Evolutionary conservation across 2,329 filamentous ascomycete species (phyloP).

Genomic region (Colletotrichum tabaci): DNA sequence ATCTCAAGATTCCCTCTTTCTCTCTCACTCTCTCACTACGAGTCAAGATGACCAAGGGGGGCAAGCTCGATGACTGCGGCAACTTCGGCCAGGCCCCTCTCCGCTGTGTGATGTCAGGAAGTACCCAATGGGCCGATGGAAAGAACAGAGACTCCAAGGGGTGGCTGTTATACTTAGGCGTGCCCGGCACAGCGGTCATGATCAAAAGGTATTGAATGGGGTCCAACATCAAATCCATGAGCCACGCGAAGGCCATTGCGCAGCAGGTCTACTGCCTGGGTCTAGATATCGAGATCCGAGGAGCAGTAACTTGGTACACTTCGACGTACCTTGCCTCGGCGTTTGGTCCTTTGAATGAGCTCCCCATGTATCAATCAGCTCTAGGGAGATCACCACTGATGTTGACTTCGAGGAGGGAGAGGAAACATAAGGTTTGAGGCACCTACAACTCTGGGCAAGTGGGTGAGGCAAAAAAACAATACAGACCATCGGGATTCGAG

Average conservation of each 20-base stretch:
- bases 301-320: not conserved
- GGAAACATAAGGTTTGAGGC: not conserved
- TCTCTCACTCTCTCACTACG: too few species aligned
- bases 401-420: not conserved
- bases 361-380: not conserved
- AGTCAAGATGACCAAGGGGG: slow-evolving; percentile 52
- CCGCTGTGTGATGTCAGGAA: slow-evolving; percentile 44
- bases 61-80: slow-evolving; percentile 49
- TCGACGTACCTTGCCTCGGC: not conserved
- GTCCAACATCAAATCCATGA: not conserved
- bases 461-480: not conserved
- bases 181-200: not conserved
- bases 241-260: not conserved
- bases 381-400: not conserved
- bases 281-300: not conserved
- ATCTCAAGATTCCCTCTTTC: not conserved
- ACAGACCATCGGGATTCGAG: not conserved
- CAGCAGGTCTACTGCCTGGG: not conserved
- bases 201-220: too few species aligned
- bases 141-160: not conserved
- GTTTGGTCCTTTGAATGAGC: not conserved
- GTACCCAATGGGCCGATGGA: not conserved
- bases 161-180: not conserved
- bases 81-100: slow-evolving; percentile 49
- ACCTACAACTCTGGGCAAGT: not conserved